These are phyloP conservation scores for Oryza nivara DNA, from an alignment of 176 grass and related monocot genomes.

Conservation along the genomic window DNA sequence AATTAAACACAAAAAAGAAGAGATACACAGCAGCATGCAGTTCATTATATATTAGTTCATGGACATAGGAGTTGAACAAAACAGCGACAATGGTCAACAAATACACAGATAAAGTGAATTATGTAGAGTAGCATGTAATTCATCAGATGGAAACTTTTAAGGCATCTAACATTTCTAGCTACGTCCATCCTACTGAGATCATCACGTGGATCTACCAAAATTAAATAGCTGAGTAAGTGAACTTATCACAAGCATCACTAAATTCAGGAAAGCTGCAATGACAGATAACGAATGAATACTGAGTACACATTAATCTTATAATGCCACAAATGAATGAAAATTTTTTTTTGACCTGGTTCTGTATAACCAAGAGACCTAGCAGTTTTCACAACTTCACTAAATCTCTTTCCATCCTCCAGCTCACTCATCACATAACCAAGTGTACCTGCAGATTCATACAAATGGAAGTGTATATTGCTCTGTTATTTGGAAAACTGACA, in stretches of 20 bases:
- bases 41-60: constrained; percentile 11
- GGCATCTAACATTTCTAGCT: constrained; percentile 78
- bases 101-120: constrained; percentile 1
- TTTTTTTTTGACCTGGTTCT: constrained; percentile 73
- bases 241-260: neutral
- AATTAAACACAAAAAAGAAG: constrained; percentile 8
- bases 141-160: neutral
- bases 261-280: neutral
- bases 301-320: neutral
- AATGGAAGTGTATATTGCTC: neutral
- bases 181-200: constrained; percentile 94
- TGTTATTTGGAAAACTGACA: constrained; percentile 2
- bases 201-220: constrained; percentile 88
- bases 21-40: neutral
- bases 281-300: neutral
- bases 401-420: constrained; percentile 75
- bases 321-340: neutral
- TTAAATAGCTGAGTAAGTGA: constrained; percentile 24
- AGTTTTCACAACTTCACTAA: constrained; percentile 84
- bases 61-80: neutral
- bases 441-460: constrained; percentile 62
- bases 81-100: constrained; percentile 13
- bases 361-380: constrained; percentile 92
- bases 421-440: constrained; percentile 97
- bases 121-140: neutral